Evolutionary conservation across 768 basidiomycete species (phyloP), one percentile per base, ranked within the genome.

Genomic region (Podaxis sp.): DNA sequence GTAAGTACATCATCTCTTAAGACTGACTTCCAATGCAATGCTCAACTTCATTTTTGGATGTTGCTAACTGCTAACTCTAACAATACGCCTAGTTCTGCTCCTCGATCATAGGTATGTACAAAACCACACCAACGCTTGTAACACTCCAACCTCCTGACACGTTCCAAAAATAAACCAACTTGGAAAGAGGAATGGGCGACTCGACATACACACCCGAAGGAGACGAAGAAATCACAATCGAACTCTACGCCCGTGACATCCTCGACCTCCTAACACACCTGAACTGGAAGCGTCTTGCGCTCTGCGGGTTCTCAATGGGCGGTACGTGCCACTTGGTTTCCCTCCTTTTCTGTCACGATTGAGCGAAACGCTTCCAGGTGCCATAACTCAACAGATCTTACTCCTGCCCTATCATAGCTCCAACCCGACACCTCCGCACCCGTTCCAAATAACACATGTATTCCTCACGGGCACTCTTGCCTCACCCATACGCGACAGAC

Each of bases 261-360:
- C 67, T 76, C 9, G 69, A 67, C 40, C 74, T 84, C 24, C 63
- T 82, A 4, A 58, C 69, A 19, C 65, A 68, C 56, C 61, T 84
- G 15, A 66, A 71, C 19, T 83, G 81, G 80, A 74, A 72, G 57
- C 69, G 79, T 44, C 61, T 84, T 22, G 72, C 78, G 2, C 66
- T 84, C 11, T 79, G 80, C 59, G 82, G 81, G 4, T 82, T 76
- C 69, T 84, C 82, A 4, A 82, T 84, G 82, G 82, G 82, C 60
- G 82, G 81, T 81, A 65, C 52, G 74, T 65, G 13, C 4, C 17
- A 1, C 3, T 9, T 36, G 1, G 2, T 40, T 22, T 26, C 46
- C 24, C 19, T 4, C 33, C 4, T 17, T 19, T 13, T 13, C 3
- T 7, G 22, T 28, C 22, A 49, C 33, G 7, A 26, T 49, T 3